These are phyloP conservation scores for Pleurotus djamor DNA, from an alignment of 768 basidiomycete genomes.

Conservation along the genomic window DNA sequence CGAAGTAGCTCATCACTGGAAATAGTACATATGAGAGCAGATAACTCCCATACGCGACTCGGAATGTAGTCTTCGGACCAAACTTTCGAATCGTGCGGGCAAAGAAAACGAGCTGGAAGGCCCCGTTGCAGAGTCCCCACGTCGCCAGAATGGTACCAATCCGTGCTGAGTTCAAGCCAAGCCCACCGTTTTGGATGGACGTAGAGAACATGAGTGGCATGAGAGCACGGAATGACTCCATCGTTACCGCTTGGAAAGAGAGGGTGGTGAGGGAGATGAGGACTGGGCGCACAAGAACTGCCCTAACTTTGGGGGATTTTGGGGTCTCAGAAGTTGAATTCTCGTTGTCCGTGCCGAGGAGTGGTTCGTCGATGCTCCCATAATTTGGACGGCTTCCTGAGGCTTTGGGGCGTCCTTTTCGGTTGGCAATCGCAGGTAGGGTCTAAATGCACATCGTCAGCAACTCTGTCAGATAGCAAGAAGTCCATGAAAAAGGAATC, in stretches of 20 bases:
- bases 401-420: not conserved
- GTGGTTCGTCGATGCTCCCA: not conserved
- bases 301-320: slow-evolving; percentile 14
- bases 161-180: slow-evolving; percentile 46
- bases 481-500: not conserved
- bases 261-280: slow-evolving; percentile 21
- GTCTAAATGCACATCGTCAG: no score
- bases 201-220: slow-evolving; percentile 34
- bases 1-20: slow-evolving; percentile 32
- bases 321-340: slow-evolving; percentile 1
- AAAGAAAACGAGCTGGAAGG: slow-evolving; percentile 53
- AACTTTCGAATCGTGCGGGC: slow-evolving; percentile 47
- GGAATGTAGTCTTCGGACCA: slow-evolving; percentile 52
- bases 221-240: slow-evolving; percentile 13
- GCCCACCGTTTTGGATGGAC: slow-evolving; percentile 47
- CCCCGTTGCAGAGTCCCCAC: slow-evolving; percentile 50
- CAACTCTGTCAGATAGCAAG: no score
- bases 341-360: slow-evolving; percentile 10
- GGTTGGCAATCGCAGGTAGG: no score
- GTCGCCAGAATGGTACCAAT: slow-evolving; percentile 47
- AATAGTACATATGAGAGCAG: slow-evolving; percentile 24
- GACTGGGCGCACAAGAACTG: slow-evolving; percentile 19
- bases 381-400: not conserved
- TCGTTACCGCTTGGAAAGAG: slow-evolving; percentile 23
- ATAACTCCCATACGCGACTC: slow-evolving; percentile 25